Conservation (phyloP, 2,329 filamentous ascomycete genomes). For the Hymenoscyphus linearis region DNA sequence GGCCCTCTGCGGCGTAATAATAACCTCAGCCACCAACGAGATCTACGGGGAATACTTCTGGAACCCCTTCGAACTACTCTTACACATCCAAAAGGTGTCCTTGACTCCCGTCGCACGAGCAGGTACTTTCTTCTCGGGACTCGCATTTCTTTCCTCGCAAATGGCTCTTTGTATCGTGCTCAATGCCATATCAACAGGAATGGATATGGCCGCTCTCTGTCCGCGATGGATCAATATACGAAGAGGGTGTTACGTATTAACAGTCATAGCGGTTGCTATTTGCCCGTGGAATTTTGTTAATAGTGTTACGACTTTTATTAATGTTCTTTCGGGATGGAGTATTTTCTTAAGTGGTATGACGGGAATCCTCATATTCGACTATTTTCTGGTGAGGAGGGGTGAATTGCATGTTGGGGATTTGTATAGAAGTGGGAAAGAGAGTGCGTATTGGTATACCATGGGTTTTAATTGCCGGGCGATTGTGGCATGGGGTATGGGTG, state of each 20-base stretch:
- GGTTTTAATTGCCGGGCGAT: constrained; percentile 33
- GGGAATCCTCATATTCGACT: constrained; percentile 42
- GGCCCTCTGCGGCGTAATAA: constrained; percentile 41
- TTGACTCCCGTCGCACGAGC: constrained; percentile 38
- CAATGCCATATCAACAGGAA: constrained; percentile 46
- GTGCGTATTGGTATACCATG: constrained; percentile 30
- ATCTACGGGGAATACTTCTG: constrained; percentile 41
- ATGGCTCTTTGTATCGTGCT: constrained; percentile 42
- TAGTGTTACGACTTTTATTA: constrained; percentile 39
- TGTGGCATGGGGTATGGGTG: constrained; percentile 15
- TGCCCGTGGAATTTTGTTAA: constrained; percentile 47
- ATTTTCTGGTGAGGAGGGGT: constrained; percentile 36
- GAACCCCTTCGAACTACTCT: constrained; percentile 39
- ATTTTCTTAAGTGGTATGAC: constrained; percentile 45
- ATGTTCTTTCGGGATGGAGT: constrained; percentile 29
- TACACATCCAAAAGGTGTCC: constrained; percentile 39
- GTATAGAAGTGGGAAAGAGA: constrained; percentile 25
- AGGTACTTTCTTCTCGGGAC: constrained; percentile 41
- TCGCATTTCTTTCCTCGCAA: constrained; percentile 41
- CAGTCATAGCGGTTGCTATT: constrained; percentile 39
- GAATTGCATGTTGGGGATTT: constrained; percentile 31
- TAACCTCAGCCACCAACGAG: constrained; percentile 43
- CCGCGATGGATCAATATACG: constrained; percentile 52
- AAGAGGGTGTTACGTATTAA: constrained; percentile 45
- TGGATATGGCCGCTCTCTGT: constrained; percentile 49